A percentile compares a stretch with the other conserved stretches of the same genome.
These are phyloP conservation scores for Aspergillus pseudoviridinutans DNA, from an alignment of 2,329 filamentous ascomycete genomes.

Conservation along the genomic window DNA sequence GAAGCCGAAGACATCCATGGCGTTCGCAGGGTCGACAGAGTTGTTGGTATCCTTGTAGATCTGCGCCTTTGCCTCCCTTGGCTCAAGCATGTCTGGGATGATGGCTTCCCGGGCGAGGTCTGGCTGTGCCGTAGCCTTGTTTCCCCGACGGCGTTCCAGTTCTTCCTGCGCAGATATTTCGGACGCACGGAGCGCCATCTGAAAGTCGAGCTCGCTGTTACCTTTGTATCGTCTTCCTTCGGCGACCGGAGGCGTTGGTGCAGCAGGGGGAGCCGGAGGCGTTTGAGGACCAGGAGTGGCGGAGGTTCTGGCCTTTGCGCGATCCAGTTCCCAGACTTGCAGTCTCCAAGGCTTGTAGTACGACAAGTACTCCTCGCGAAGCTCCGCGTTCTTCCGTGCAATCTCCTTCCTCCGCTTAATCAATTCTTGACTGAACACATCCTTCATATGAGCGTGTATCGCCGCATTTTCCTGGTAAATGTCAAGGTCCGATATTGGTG, in stretches of 20 bases:
- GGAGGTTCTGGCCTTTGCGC: constrained; percentile 35
- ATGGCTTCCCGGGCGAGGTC: constrained; percentile 45
- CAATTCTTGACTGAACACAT: constrained; percentile 35
- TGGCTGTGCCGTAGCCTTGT: constrained; percentile 41
- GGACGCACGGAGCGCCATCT: constrained; percentile 46
- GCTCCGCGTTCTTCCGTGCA: constrained; percentile 36
- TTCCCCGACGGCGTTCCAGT: constrained; percentile 41
- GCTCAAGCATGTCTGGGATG: constrained; percentile 47
- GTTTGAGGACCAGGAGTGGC: constrained; percentile 34
- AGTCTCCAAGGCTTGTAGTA: constrained; percentile 45
- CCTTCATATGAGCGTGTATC: constrained; percentile 37
- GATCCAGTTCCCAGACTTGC: constrained; percentile 41
- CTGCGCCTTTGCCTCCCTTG: constrained; percentile 32
- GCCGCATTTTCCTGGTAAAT: constrained; percentile 40
- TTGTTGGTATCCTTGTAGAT: constrained; percentile 48
- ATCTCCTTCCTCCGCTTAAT: constrained; percentile 36
- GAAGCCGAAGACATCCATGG: constrained; percentile 43
- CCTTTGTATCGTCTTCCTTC: constrained; percentile 44
- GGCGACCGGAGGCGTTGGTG: constrained; percentile 29
- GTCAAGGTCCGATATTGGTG: constrained; percentile 44
- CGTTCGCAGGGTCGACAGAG: constrained; percentile 34
- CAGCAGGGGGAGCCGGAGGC: constrained; percentile 30
- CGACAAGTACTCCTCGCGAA: constrained; percentile 38
- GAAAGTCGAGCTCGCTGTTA: constrained; percentile 48
- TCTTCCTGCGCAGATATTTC: constrained; percentile 48